Conservation (phyloP, 2,329 filamentous ascomycete species). For the Colletotrichum cordylinicola region DNA sequence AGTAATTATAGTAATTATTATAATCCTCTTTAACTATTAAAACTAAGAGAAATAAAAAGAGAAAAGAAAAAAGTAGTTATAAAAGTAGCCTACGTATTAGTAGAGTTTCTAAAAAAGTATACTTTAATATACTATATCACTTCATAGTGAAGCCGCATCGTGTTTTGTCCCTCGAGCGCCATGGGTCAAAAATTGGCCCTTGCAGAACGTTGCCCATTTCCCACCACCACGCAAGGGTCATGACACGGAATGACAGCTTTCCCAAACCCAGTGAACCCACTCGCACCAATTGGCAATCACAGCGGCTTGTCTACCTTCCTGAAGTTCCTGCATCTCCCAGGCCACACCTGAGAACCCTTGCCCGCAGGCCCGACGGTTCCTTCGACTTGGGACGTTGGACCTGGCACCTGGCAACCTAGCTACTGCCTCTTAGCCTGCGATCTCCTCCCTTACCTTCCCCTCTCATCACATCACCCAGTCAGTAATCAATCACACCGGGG, state of each 20-base stretch:
- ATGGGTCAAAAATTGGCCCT: not conserved
- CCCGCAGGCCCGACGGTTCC: not conserved
- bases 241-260: constrained; percentile 20
- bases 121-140: too few species aligned
- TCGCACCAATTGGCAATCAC: not conserved
- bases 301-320: not conserved
- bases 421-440: not conserved
- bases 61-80: too few species aligned
- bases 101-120: too few species aligned
- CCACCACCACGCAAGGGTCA: constrained; percentile 1
- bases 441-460: not conserved
- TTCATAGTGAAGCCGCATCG: too few species aligned
- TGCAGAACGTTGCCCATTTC: not conserved
- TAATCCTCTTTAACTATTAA: too few species aligned
- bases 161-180: not conserved
- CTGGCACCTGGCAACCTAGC: not conserved
- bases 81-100: too few species aligned
- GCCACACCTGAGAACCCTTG: not conserved
- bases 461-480: not conserved
- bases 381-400: not conserved
- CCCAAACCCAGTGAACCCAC: not conserved
- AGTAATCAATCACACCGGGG: not conserved
- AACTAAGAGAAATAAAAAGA: too few species aligned
- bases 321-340: not conserved
- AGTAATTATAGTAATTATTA: too few species aligned